Evolutionary conservation across 345 rosid genomes (phyloP).

Genomic region (Carallia brachiata): DNA sequence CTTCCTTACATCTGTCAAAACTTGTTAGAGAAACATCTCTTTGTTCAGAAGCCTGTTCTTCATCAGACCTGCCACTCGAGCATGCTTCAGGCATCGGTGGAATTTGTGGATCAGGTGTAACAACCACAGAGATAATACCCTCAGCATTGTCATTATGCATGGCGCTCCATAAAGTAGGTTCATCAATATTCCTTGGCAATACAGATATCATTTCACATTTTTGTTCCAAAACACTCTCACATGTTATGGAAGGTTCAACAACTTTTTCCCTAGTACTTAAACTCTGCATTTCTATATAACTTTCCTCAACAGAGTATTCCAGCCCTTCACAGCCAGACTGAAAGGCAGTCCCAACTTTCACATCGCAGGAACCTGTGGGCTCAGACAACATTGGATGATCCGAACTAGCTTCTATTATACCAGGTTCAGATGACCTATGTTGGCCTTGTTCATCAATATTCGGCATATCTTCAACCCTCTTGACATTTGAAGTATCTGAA

Average conservation of each 20-base stretch:
- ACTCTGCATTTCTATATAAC: constrained; percentile 16
- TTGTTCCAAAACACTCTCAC: constrained; percentile 27
- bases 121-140: constrained; percentile 15
- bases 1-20: constrained; percentile 27
- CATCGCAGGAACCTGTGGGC: constrained; percentile 21
- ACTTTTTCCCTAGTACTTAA: constrained; percentile 23
- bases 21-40: constrained; percentile 24
- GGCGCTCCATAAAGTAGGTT: constrained; percentile 12
- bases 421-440: constrained; percentile 12
- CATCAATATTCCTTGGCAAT: constrained; percentile 19
- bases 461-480: constrained; percentile 16
- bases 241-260: constrained; percentile 25
- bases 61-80: constrained; percentile 26
- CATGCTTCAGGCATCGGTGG: constrained; percentile 27
- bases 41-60: constrained; percentile 39
- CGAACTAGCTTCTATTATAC: constrained; percentile 16
- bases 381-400: constrained; percentile 10
- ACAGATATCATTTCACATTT: constrained; percentile 24
- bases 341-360: constrained; percentile 17
- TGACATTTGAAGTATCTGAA: constrained; percentile 15
- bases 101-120: constrained; percentile 22
- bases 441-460: constrained; percentile 18
- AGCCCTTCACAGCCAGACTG: constrained; percentile 21
- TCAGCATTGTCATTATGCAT: constrained; percentile 14
- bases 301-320: constrained; percentile 26